Evolutionary conservation across 2,329 filamentous ascomycete species (phyloP).

Genomic region (Onygenales sp.): DNA sequence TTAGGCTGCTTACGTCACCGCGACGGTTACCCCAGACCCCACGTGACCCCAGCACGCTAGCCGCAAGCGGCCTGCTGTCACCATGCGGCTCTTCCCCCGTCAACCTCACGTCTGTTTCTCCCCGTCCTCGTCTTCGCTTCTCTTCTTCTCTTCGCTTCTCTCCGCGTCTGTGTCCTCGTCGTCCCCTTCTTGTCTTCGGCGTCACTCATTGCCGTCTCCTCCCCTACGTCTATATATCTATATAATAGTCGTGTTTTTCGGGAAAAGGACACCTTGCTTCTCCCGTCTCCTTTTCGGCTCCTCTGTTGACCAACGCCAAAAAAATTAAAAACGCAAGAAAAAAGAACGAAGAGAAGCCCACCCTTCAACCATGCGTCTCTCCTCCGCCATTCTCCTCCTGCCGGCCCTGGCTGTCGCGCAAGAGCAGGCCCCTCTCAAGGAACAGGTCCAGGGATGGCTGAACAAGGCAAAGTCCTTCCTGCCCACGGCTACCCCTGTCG

Average conservation of each 20-base stretch:
- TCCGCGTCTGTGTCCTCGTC: neutral
- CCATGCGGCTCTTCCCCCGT: too few species aligned
- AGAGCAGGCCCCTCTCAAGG: conserved; percentile 44
- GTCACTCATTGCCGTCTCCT: too few species aligned
- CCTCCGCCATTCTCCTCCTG: conserved; percentile 52
- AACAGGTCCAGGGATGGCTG: conserved; percentile 38
- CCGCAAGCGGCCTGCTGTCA: too few species aligned
- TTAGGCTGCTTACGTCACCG: too few species aligned
- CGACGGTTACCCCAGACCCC: too few species aligned
- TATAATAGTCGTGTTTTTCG: too few species aligned
- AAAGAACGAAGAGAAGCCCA: neutral
- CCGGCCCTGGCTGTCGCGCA: conserved; percentile 66
- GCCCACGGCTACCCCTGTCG: conserved; percentile 36
- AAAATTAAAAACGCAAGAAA: neutral
- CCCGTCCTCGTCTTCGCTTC: neutral
- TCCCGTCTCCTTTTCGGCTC: too few species aligned
- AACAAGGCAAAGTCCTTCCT: conserved; percentile 46
- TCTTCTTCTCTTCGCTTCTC: neutral
- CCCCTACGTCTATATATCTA: too few species aligned
- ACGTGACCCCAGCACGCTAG: too few species aligned
- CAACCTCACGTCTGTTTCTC: too few species aligned
- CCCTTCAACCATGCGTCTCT: conserved; percentile 11
- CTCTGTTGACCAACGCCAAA: neutral
- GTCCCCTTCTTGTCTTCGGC: too few species aligned
- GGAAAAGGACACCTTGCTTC: too few species aligned